phyloP scores from a whole-genome alignment of 768 basidiomycete species.

The Phaeotremella fagi region DNA sequence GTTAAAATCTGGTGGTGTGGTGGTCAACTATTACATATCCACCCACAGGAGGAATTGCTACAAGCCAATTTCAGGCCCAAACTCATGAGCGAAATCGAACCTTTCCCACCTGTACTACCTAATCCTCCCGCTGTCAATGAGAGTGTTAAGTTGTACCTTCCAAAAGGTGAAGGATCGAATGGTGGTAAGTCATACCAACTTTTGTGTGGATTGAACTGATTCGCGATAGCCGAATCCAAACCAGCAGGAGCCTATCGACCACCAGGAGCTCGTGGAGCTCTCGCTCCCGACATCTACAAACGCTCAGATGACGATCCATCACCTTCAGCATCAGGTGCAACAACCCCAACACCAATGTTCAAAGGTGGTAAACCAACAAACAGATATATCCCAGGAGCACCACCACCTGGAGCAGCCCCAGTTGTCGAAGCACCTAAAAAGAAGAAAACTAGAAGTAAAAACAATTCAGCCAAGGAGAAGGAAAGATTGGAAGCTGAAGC shows the following conservation, averaged over 20 bases:
- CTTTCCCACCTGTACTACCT: conserved; percentile 34
- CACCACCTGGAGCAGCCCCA: conserved; percentile 54
- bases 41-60: conserved; percentile 80
- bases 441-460: conserved; percentile 58
- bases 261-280: conserved; percentile 82
- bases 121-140: conserved; percentile 30
- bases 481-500: background rate
- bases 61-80: conserved; percentile 52
- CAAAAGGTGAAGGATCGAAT: conserved; percentile 35
- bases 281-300: conserved; percentile 82
- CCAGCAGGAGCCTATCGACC: conserved; percentile 87
- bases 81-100: conserved; percentile 10
- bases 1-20: conserved; percentile 93
- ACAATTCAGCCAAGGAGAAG: conserved; percentile 32
- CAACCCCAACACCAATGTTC: conserved; percentile 38
- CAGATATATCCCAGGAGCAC: conserved; percentile 55
- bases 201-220: background rate
- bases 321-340: conserved; percentile 52
- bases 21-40: conserved; percentile 78
- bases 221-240: conserved; percentile 50
- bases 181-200: conserved; percentile 22
- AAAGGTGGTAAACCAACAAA: conserved; percentile 48
- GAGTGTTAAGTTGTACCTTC: conserved; percentile 33
- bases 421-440: conserved; percentile 52
- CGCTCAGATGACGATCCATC: conserved; percentile 83